phyloP scores from a whole-genome alignment of 352 stramenopile genomes.

The Pilasporangium apinafurcum region DNA sequence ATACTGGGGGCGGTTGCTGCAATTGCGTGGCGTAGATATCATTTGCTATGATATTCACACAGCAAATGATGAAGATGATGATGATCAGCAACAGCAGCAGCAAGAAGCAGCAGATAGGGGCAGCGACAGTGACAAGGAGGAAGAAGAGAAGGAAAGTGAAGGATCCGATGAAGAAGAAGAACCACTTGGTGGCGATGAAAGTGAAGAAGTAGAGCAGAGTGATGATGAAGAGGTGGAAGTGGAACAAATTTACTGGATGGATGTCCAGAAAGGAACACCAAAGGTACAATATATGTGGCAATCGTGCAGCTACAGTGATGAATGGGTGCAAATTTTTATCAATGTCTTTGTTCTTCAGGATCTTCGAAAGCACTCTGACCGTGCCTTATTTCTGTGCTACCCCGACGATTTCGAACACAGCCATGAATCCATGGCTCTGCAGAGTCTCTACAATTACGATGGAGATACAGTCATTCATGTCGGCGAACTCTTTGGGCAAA shows the following conservation, averaged over 20 bases:
- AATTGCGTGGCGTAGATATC: slow-evolving; percentile 75
- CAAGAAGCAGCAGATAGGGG: slow-evolving; percentile 7
- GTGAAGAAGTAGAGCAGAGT: slow-evolving; percentile 11
- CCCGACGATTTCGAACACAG: slow-evolving; percentile 89
- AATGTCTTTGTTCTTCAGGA: slow-evolving; percentile 16
- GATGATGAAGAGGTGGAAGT: slow-evolving; percentile 71
- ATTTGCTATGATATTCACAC: slow-evolving; percentile 84
- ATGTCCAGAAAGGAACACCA: slow-evolving; percentile 66
- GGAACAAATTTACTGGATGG: slow-evolving; percentile 82
- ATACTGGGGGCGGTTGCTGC: slow-evolving; percentile 82
- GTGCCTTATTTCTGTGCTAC: slow-evolving; percentile 92
- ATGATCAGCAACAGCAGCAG: slow-evolving; percentile 10
- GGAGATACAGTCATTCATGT: slow-evolving; percentile 92
- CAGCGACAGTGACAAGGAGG: slow-evolving; percentile 8
- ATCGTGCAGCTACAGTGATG: neutral
- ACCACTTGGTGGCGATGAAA: neutral
- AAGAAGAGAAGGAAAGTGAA: slow-evolving; percentile 7
- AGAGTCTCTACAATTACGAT: slow-evolving; percentile 88
- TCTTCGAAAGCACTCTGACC: slow-evolving; percentile 67
- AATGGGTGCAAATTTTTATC: neutral
- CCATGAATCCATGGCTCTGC: slow-evolving; percentile 84
- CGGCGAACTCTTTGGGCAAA: slow-evolving; percentile 90
- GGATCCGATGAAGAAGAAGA: slow-evolving; percentile 7
- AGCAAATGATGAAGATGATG: slow-evolving; percentile 38
- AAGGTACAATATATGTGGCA: slow-evolving; percentile 24